Evolutionary conservation across 306 rosid genomes (phyloP).

Genomic region (Vigna nakashimae): DNA sequence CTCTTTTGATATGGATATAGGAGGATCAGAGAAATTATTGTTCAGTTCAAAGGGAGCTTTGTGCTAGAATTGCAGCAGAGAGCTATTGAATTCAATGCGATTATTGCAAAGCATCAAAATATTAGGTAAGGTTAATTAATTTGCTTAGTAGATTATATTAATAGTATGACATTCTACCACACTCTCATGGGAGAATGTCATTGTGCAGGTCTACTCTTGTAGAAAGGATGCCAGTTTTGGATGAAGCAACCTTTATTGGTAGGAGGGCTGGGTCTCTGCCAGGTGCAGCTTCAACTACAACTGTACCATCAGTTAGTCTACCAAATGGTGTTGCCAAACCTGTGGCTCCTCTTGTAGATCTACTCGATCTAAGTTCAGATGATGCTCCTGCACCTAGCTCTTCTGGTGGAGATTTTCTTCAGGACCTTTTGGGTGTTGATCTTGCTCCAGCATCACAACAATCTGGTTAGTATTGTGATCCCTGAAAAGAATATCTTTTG

Average conservation of each 20-base stretch:
- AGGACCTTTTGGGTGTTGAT: constrained; percentile 94
- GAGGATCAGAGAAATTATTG: constrained; percentile 81
- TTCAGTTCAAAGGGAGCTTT: constrained; percentile 84
- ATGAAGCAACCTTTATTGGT: constrained; percentile 84
- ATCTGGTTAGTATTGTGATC: constrained; percentile 66
- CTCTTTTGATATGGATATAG: constrained; percentile 52
- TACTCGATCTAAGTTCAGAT: constrained; percentile 83
- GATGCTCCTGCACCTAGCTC: constrained; percentile 84
- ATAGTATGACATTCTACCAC: constrained; percentile 23
- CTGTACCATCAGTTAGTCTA: constrained; percentile 64
- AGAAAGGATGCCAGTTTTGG: constrained; percentile 97
- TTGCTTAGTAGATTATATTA: constrained; percentile 23
- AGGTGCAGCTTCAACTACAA: constrained; percentile 61
- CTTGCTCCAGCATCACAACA: constrained; percentile 62
- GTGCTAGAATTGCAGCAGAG: constrained; percentile 99
- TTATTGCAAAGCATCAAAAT: constrained; percentile 79
- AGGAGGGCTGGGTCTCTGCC: constrained; percentile 75
- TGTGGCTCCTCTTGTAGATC: constrained; percentile 85
- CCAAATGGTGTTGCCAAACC: constrained; percentile 85
- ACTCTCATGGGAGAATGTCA: constrained; percentile 11
- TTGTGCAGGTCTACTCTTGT: constrained; percentile 77
- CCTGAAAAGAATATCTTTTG: background rate
- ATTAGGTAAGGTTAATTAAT: constrained; percentile 66
- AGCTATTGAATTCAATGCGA: constrained; percentile 84
- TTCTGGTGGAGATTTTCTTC: constrained; percentile 84